Evolutionary conservation across 2,329 filamentous ascomycete species (phyloP), one percentile per base, ranked within the genome.

Genomic region (Coleophoma cylindrospora): DNA sequence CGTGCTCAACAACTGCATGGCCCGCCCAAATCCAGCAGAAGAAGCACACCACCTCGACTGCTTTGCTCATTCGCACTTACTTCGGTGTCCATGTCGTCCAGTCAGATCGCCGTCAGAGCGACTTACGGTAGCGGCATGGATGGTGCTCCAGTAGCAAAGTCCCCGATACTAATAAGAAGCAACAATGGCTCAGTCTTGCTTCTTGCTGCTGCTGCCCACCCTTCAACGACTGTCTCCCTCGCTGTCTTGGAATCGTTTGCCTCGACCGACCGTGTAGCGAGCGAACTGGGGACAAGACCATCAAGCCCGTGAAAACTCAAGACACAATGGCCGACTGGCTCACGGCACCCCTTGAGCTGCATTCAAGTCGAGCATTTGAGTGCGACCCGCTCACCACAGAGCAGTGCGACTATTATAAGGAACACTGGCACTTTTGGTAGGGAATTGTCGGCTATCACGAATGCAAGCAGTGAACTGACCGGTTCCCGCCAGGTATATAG

Each of bases 401-500:
- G 48, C 67, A 76, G 56, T 79, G 75, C 55, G 66, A 64, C 12
- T 78, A 68, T 54, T 71, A 74, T 45, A 62, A 51, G 19, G 61
- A 68, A n/a, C 67, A 70, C 54, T 79, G 75, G 74, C 60, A 71
- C 41, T 75, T 72, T 55, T 77, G 74, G 75, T 74, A 63, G 47
- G 65, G 60, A 54, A 27, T 9, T 7, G 21, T 13, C 21, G 27
- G 14, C 32, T 43, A 47, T 38, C 41, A 43, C 33, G 11, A 37
- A 43, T 4, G 17, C 40, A 43, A 8, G n/a, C 22, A 2, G 17
- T 7, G 8, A 27, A 43, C 40, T 43, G 19, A 34, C 27, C 11
- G 15, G 6, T 43, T 27, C 21, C 43, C 22, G 43, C 11, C 40
- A 77, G 75, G 75, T 79, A 79, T 54, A 63, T 77, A 49, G 73